These are phyloP conservation scores for Populus ilicifolia DNA, from an alignment of 345 rosid species.

Conservation along the genomic window DNA sequence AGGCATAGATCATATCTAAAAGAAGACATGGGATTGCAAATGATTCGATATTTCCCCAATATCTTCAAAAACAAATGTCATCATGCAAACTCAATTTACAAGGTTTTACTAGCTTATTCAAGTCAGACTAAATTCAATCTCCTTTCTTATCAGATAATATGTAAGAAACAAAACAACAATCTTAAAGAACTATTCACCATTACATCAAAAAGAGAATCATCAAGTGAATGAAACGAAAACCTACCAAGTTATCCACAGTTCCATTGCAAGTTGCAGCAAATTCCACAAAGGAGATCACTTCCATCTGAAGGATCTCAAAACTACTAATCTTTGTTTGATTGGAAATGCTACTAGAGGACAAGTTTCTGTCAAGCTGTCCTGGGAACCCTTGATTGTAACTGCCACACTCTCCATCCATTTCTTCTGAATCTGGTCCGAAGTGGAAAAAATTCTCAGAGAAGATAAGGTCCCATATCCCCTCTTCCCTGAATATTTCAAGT, in stretches of 20 bases:
- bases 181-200: slow-evolving; percentile 2
- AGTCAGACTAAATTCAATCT: background rate
- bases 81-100: background rate
- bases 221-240: slow-evolving; percentile 17
- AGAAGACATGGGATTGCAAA: background rate
- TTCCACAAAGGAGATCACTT: slow-evolving; percentile 56
- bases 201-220: slow-evolving; percentile 1
- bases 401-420: slow-evolving; percentile 30
- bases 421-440: slow-evolving; percentile 39
- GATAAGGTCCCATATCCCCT: slow-evolving; percentile 68
- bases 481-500: slow-evolving; percentile 54
- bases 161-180: slow-evolving; percentile 14
- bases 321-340: slow-evolving; percentile 26
- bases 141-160: background rate
- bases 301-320: slow-evolving; percentile 52
- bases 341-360: slow-evolving; percentile 18
- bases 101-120: background rate
- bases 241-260: slow-evolving; percentile 56
- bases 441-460: slow-evolving; percentile 70
- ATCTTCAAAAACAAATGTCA: background rate
- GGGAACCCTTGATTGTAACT: slow-evolving; percentile 14
- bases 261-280: slow-evolving; percentile 56
- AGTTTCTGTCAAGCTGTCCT: slow-evolving; percentile 23
- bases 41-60: background rate
- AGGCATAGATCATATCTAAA: background rate